These are phyloP conservation scores for Ambrosia hybrid DNA, from an alignment of 140 eudicot species.

Conservation along the genomic window DNA sequence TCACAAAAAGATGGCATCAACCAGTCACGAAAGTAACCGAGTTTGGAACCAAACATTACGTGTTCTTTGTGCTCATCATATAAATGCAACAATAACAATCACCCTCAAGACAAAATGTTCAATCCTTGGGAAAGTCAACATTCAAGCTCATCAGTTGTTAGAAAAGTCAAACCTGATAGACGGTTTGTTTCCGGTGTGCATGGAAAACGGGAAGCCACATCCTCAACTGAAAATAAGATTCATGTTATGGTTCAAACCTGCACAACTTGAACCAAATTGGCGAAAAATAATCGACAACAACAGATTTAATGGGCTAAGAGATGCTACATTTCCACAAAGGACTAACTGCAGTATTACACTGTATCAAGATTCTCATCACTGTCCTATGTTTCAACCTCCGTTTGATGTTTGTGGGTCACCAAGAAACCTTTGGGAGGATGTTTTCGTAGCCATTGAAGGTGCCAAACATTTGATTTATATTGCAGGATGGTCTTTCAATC, in stretches of 20 bases:
- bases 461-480: conserved; percentile 89
- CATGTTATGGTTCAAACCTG: conserved; percentile 83
- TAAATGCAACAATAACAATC: conserved; percentile 65
- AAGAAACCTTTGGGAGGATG: conserved; percentile 88
- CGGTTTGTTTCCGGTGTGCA: conserved; percentile 66
- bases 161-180: conserved; percentile 59
- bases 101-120: conserved; percentile 66
- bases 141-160: conserved; percentile 50
- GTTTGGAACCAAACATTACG: conserved; percentile 94
- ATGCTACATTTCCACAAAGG: conserved; percentile 74
- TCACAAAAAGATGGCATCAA: conserved; percentile 63
- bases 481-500: conserved; percentile 96
- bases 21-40: conserved; percentile 56
- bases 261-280: conserved; percentile 71
- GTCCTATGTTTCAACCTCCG: conserved; percentile 65
- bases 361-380: conserved; percentile 94
- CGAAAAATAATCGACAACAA: conserved; percentile 39
- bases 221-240: conserved; percentile 53
- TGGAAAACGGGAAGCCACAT: conserved; percentile 57
- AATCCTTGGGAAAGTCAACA: conserved; percentile 57
- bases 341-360: conserved; percentile 55
- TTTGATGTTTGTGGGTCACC: conserved; percentile 40
- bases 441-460: conserved; percentile 74
- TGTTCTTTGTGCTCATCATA: conserved; percentile 78
- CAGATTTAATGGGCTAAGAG: conserved; percentile 56